Evolutionary conservation across 2,329 filamentous ascomycete genomes (phyloP), one percentile per base, ranked within the genome.

Genomic region (Fusarium musae): DNA sequence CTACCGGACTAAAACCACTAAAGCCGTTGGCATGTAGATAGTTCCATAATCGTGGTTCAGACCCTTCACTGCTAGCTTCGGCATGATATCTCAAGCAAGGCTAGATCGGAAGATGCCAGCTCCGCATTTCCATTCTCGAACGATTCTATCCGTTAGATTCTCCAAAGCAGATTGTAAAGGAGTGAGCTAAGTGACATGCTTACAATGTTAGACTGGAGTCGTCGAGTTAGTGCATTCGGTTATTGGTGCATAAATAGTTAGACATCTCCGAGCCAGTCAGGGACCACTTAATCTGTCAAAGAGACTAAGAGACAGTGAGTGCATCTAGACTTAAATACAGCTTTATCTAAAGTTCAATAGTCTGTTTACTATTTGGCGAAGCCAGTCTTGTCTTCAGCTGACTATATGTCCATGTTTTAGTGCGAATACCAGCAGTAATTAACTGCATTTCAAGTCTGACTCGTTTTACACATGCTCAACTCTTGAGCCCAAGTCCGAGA

Each of bases 71-170:
- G 9, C 30, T 57, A 57, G 54, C 9, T 16, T 57, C 54, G 54
- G 54, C 9, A 11, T 17, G 4, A 16, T 1, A 13, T 15, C 17
- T 57, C 17, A 26, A 46, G 30, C 39, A 57, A 46, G 54, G 39
- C 54, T 57, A 57, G 54, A 46, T 11, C 54, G 54, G 54, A 57
- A 46, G n/a, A 26, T 57, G 17, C 30, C 28, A 46, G 39, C 54
- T 57, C 54, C 54, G 54, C 39, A 57, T 46, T 57, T 36, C 54
- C 39, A 32, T 46, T 57, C 54, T 57, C 39, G 54, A 57, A 46
- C n/a, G 16, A 5, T 46, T 46, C 39, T 12, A 26, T 57, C n/a
- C n/a, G 39, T 21, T 26, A 17, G 9, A n/a, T 6, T 39, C 28
- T 32, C 13, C 6, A 26, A 6, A 21, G n/a, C 19, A 36, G 13